A percentile compares a stretch with the other conserved stretches of the same genome.
Conservation (phyloP, 225 moss, liverwort and hornwort species). For the Physcomitrium patens region DNA sequence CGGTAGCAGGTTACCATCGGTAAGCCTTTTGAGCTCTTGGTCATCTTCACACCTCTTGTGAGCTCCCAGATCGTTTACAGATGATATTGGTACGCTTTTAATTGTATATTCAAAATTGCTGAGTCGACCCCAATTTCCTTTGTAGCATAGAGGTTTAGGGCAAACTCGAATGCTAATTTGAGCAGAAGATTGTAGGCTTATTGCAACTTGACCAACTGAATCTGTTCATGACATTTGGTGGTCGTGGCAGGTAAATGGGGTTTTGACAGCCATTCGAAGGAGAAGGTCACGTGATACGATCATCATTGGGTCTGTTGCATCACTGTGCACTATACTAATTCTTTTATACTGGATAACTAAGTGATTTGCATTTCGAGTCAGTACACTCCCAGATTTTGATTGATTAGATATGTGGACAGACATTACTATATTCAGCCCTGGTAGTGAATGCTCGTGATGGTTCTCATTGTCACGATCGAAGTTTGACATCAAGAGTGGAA, state of each 20-base stretch:
- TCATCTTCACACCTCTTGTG: neutral
- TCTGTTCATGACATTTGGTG: neutral
- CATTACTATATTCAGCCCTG: neutral
- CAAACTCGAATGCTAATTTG: neutral
- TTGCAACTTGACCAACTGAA: neutral
- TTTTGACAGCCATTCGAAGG: slow-evolving; percentile 72
- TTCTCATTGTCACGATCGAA: neutral
- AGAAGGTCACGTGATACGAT: slow-evolving; percentile 75
- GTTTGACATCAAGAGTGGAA: slow-evolving; percentile 12
- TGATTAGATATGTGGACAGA: neutral
- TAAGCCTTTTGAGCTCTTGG: slow-evolving; percentile 25
- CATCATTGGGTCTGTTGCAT: slow-evolving; percentile 66
- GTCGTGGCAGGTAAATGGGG: slow-evolving; percentile 59
- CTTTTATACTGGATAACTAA: slow-evolving; percentile 81
- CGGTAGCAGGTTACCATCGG: slow-evolving; percentile 64
- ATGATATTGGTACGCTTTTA: too few species aligned
- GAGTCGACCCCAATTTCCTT: too few species aligned
- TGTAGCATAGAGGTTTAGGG: neutral
- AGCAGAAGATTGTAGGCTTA: neutral
- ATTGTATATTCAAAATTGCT: neutral
- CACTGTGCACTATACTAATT: slow-evolving; percentile 72
- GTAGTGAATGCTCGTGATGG: neutral
- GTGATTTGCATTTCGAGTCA: slow-evolving; percentile 35
- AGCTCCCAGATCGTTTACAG: too few species aligned
- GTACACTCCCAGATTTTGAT: neutral